Evolutionary conservation across 2,329 filamentous ascomycete species (phyloP).

Genomic region (Cladosporium sp.): DNA sequence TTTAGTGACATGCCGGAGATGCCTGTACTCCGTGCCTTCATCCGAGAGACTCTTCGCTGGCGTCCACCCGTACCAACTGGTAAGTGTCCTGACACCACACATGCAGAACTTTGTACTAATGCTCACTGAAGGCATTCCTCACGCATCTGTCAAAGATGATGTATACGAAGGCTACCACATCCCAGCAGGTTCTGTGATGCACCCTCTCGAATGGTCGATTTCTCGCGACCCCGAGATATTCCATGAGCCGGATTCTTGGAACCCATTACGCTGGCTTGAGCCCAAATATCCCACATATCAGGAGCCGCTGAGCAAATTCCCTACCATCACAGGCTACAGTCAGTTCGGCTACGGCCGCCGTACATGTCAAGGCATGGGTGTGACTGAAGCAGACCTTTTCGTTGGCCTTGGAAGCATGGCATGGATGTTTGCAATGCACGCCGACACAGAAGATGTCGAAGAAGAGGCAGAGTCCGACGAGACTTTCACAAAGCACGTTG

Average conservation of each 20-base stretch:
- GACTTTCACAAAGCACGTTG: not conserved
- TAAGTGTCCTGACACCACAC: conserved; percentile 1
- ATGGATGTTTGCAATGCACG: conserved; percentile 47
- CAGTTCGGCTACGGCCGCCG: conserved; percentile 33
- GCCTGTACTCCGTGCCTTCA: conserved; percentile 55
- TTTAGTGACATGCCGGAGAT: conserved; percentile 53
- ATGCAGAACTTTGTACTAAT: conserved; percentile 19
- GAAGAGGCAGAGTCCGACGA: conserved; percentile 3
- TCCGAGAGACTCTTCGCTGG: conserved; percentile 62
- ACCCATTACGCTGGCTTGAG: conserved; percentile 29
- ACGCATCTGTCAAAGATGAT: conserved; percentile 24
- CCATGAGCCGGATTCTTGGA: conserved; percentile 26
- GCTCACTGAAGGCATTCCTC: conserved; percentile 24
- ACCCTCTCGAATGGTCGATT: conserved; percentile 30
- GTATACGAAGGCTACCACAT: conserved; percentile 30
- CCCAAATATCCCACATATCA: conserved; percentile 29
- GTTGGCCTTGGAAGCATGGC: conserved; percentile 45
- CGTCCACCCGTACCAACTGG: conserved; percentile 53
- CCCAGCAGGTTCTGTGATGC: conserved; percentile 27
- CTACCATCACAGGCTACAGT: conserved; percentile 28
- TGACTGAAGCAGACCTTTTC: conserved; percentile 35
- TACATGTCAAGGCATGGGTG: conserved; percentile 31
- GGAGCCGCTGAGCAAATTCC: conserved; percentile 29
- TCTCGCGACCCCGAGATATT: conserved; percentile 27
- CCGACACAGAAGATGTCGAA: conserved; percentile 20